A percentile compares a stretch with the other conserved stretches of the same genome.
These are phyloP conservation scores for Suhomyces sp. DNA, from an alignment of 805 yeast genomes.

Conservation along the genomic window DNA sequence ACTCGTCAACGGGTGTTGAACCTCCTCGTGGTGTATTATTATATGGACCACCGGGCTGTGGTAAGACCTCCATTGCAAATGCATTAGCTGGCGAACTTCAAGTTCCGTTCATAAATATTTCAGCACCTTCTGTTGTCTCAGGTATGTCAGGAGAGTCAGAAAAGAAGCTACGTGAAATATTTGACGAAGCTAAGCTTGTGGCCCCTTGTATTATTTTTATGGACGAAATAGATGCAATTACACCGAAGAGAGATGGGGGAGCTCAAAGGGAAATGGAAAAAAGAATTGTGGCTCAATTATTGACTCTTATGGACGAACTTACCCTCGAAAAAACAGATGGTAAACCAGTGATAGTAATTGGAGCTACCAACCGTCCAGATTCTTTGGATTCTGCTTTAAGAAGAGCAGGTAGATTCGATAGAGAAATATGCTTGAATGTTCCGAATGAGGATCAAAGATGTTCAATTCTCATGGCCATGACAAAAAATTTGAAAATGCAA, in stretches of 20 bases:
- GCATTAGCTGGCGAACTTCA: conserved; percentile 93
- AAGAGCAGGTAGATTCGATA: conserved; percentile 94
- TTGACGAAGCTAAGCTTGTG: conserved; percentile 82
- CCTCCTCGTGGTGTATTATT: conserved; percentile 91
- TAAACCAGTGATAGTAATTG: conserved; percentile 88
- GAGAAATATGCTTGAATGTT: conserved; percentile 92
- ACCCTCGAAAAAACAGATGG: conserved; percentile 86
- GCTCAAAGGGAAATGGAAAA: conserved; percentile 98
- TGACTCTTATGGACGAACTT: conserved; percentile 92
- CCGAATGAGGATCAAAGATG: conserved; percentile 84
- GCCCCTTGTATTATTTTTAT: conserved; percentile 94
- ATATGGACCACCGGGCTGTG: conserved; percentile 99
- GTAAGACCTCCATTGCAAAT: conserved; percentile 94
- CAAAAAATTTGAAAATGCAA: conserved; percentile 55
- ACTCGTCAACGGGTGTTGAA: conserved; percentile 81
- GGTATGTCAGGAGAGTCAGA: conserved; percentile 99
- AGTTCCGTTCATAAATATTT: conserved; percentile 85
- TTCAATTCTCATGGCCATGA: conserved; percentile 73
- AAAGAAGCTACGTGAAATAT: conserved; percentile 86
- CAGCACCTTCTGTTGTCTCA: conserved; percentile 95
- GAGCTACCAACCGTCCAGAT: conserved; percentile 97
- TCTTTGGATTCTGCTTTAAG: conserved; percentile 91
- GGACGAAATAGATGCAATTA: conserved; percentile 97
- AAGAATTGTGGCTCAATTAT: conserved; percentile 90
- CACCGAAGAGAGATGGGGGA: conserved; percentile 93